Evolutionary conservation across 1,139 yeast genomes (phyloP).

Genomic region (Protomyces pachydermus): DNA sequence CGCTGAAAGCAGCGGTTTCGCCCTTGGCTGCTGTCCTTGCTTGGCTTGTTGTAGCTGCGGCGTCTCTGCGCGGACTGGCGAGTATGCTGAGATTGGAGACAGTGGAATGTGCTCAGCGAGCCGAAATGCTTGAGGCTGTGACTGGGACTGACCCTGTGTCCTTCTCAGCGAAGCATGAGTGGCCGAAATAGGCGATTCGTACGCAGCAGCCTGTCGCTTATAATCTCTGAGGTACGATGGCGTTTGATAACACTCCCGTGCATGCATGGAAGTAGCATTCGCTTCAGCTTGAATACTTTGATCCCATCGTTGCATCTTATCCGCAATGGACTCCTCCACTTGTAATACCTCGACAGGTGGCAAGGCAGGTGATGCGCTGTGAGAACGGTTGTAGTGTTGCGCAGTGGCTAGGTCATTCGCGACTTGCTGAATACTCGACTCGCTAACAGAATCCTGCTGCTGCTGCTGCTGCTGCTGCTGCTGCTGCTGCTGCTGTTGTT

Average conservation of each 20-base stretch:
- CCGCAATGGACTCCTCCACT: constrained; percentile 4
- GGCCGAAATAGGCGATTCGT: not conserved
- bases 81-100: not conserved
- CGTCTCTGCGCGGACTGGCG: not conserved
- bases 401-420: not conserved
- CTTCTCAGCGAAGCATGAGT: not conserved
- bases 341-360: not conserved
- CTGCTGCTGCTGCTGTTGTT: too few species aligned
- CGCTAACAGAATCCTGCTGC: not conserved
- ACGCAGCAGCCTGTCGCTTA: not conserved
- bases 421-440: not conserved
- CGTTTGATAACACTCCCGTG: not conserved
- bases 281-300: constrained; percentile 3
- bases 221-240: not conserved
- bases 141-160: not conserved
- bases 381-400: not conserved
- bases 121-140: not conserved
- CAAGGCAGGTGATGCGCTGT: not conserved
- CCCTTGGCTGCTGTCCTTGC: not conserved
- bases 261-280: not conserved
- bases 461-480: not conserved
- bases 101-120: not conserved
- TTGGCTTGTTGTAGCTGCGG: not conserved
- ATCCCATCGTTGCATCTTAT: constrained; percentile 18
- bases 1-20: constrained; percentile 18